Base-by-base conservation (phyloP, 2,329 filamentous ascomycete species). In the Zymoseptoria passerinii region DNA sequence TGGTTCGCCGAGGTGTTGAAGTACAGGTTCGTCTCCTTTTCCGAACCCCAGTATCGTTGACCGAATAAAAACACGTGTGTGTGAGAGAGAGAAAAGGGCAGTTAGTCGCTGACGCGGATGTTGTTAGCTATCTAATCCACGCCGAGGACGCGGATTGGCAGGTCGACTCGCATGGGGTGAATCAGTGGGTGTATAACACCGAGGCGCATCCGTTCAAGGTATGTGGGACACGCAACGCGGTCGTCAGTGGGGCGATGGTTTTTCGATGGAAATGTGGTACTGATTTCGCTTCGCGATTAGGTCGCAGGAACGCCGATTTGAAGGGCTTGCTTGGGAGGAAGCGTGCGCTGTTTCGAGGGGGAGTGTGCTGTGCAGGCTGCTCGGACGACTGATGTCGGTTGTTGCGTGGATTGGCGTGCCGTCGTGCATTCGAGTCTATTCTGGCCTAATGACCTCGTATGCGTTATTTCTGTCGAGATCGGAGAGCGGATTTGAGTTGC, bases 1-100 rank as follows among this genome's bases (percentile, higher is more conserved):
- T 86, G 88, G 77, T 90, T 95, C 72, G 90, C 90, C 0, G 90
- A 95, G 77, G 87, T 91, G 62, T 71, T 95, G 72, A 95, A 95
- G 79, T 95, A 95, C 27, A 52, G 50, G 52, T 48, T 49, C 35
- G 35, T 40, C n/a, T n/a, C n/a, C n/a, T n/a, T n/a, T n/a, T n/a
- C n/a, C n/a, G n/a, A n/a, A n/a, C n/a, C n/a, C n/a, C n/a, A n/a
- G n/a, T n/a, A n/a, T n/a, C n/a, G n/a, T n/a, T n/a, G n/a, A n/a
- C n/a, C n/a, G n/a, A n/a, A n/a, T n/a, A n/a, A n/a, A n/a, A n/a
- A n/a, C n/a, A n/a, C n/a, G n/a, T n/a, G n/a, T n/a, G n/a, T n/a
- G n/a, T n/a, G n/a, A n/a, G n/a, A n/a, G n/a, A 44, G 28, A 13
- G 13, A 23, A 8, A 27, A 6, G 16, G 18, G 51, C 28, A 8